Evolutionary conservation across 768 basidiomycete genomes (phyloP).

Genomic region (Russula lepida): DNA sequence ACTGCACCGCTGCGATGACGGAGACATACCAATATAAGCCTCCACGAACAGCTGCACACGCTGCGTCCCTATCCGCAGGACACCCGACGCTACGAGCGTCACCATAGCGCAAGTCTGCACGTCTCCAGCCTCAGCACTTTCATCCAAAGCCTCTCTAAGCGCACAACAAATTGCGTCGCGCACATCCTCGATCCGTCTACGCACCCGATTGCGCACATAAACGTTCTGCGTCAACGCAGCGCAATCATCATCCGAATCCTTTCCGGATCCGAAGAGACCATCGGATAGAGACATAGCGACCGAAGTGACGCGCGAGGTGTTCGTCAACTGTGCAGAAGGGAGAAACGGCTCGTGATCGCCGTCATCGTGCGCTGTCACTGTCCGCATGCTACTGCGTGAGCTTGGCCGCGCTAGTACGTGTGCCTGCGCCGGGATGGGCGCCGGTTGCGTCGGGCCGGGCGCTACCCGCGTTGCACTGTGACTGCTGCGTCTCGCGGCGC

Average conservation of each 20-base stretch:
- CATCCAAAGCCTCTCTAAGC: constrained; percentile 12
- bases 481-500: constrained; percentile 3
- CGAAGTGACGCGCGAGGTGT: background rate
- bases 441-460: background rate
- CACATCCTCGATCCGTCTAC: constrained; percentile 10
- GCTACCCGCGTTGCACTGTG: background rate
- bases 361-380: constrained; percentile 44
- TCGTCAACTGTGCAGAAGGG: background rate
- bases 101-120: constrained; percentile 75
- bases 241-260: background rate
- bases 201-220: background rate
- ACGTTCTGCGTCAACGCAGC: constrained; percentile 5
- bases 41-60: constrained; percentile 51
- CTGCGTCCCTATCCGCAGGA: constrained; percentile 41
- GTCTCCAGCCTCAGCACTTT: constrained; percentile 46
- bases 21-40: constrained; percentile 58
- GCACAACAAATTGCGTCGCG: constrained; percentile 9
- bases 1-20: background rate
- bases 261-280: constrained; percentile 10
- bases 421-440: constrained; percentile 6
- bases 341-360: constrained; percentile 16
- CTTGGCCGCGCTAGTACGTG: constrained; percentile 35
- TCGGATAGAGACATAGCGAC: constrained; percentile 13
- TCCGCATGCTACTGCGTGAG: constrained; percentile 62
- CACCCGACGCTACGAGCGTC: constrained; percentile 48